Base-by-base conservation (phyloP, 805 yeast species). In the Metschnikowia hibisci region DNA sequence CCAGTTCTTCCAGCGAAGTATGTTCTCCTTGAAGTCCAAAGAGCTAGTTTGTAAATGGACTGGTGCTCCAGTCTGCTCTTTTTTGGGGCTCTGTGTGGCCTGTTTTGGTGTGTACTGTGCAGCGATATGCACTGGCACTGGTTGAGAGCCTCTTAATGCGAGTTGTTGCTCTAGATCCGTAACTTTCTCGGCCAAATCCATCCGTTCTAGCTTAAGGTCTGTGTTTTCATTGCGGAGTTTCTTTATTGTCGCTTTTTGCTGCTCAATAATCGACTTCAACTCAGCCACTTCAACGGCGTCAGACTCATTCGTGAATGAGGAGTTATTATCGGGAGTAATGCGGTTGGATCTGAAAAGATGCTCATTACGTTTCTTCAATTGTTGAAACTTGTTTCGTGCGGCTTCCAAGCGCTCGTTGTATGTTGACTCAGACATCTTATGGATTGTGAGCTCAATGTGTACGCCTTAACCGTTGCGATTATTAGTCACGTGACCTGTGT, bases 1-100 rank as follows among this genome's bases (percentile, higher is more conserved):
- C 89, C 90, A 90, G 38, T 78, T 81, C 51, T 80, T 81, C 95
- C 95, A 90, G 51, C 78, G 80, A 57, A 73, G 69, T 51, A 90
- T 63, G 34, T 76, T 71, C 42, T 80, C 82, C 48, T 75, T 69
- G 50, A 78, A 72, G 53, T 79, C 81, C 10, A 74, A 74, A 6
- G 79, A 76, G 14, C 47, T 43, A 10, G 37, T 27, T 11, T 50
- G 43, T 9, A 38, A 29, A 22, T 37, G 40, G 9, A 16, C 13
- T 11, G 20, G 33, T 4, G 40, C 15, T 12, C 43, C 42, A 48
- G 47, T 33, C 56, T 64, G 28, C 56, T 59, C 9, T 64, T 54
- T 6, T 32, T 39, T 2, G 61, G 50, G 2, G 72, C 68, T 48
- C 60, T 64, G 30, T 54, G 62, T 41, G 53, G 29, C 64, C 61